These are phyloP conservation scores for Aspergillus bombycis DNA, from an alignment of 2,329 filamentous ascomycete genomes.

Conservation along the genomic window DNA sequence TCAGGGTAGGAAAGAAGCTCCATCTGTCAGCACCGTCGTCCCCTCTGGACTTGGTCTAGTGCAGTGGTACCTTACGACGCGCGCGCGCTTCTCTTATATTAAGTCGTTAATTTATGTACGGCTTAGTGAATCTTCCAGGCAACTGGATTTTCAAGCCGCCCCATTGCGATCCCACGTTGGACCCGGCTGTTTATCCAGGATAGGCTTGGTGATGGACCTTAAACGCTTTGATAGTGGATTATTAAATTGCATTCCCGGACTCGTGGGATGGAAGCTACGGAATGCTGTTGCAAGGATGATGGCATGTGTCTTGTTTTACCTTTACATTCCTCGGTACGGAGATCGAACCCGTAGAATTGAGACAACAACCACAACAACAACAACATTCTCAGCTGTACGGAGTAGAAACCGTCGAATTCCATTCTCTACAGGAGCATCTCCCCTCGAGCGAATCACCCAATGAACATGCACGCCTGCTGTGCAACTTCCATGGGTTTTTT, in stretches of 20 bases:
- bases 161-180: neutral
- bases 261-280: neutral
- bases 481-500: neutral
- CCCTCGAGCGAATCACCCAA: no score
- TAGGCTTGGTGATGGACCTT: neutral
- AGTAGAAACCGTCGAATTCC: no score
- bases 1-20: neutral
- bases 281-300: neutral
- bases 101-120: neutral
- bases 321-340: neutral
- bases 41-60: neutral
- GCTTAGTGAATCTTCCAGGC: neutral
- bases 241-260: neutral
- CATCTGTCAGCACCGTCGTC: neutral
- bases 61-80: neutral
- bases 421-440: no score
- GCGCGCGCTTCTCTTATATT: neutral
- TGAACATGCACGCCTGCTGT: neutral
- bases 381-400: neutral
- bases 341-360: neutral
- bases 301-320: neutral
- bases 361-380: neutral
- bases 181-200: constrained; percentile 1
- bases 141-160: neutral
- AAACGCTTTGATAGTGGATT: neutral